Percentiles rank a stretch among this genome's conserved stretches.
Evolutionary conservation across 805 yeast species (phyloP).

Genomic region (Candida succiphila): DNA sequence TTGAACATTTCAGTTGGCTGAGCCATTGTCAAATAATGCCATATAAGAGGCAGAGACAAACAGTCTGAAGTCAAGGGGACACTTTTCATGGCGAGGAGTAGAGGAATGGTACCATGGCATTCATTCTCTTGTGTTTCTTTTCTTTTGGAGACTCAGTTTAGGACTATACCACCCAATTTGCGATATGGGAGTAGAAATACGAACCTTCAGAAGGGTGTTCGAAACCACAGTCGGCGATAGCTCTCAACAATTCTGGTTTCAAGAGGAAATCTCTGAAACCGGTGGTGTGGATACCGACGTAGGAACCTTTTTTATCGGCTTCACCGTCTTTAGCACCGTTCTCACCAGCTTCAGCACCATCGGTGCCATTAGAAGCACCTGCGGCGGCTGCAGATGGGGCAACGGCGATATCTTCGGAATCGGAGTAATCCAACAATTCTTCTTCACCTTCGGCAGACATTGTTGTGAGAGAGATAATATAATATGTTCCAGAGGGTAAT

Average conservation of each 20-base stretch:
- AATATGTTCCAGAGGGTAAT: too few species aligned
- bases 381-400: constrained; percentile 37
- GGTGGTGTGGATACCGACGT: constrained; percentile 96
- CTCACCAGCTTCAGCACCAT: constrained; percentile 34
- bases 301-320: constrained; percentile 88
- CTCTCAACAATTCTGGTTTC: constrained; percentile 95
- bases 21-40: too few species aligned
- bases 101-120: too few species aligned
- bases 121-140: too few species aligned
- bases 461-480: too few species aligned
- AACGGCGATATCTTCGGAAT: constrained; percentile 89
- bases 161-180: too few species aligned
- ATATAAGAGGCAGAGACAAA: too few species aligned
- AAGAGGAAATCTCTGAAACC: constrained; percentile 96
- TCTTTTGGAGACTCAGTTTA: too few species aligned
- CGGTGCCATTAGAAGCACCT: constrained; percentile 19
- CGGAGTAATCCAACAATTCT: constrained; percentile 98
- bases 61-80: too few species aligned
- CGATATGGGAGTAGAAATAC: constrained; percentile 30
- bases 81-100: too few species aligned
- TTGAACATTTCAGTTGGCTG: too few species aligned
- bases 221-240: constrained; percentile 98
- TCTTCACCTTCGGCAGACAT: constrained; percentile 98
- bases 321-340: constrained; percentile 41
- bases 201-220: constrained; percentile 99